Evolutionary conservation across 2,329 filamentous ascomycete genomes (phyloP).

Genomic region (Diaporthe longicolla): DNA sequence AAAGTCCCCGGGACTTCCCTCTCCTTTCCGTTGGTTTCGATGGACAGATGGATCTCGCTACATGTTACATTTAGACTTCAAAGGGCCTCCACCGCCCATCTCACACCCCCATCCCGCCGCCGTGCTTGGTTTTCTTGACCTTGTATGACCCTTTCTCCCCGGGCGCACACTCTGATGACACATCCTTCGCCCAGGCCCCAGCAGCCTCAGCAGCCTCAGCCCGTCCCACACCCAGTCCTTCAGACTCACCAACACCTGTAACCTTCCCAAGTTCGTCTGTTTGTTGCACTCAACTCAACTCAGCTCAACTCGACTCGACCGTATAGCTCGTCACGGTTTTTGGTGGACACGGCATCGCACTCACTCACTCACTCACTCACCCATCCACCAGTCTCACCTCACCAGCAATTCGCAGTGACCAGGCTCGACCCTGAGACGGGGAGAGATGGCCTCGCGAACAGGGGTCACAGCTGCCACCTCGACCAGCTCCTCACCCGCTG

Average conservation of each 20-base stretch:
- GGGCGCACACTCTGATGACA: neutral
- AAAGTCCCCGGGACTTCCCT: neutral
- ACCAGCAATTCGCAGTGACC: neutral
- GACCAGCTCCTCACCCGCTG: constrained; percentile 31
- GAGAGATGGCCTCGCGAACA: constrained; percentile 29
- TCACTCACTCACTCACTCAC: neutral
- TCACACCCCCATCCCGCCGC: neutral
- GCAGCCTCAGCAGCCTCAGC: neutral
- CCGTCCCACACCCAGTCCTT: neutral
- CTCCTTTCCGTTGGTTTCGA: constrained; percentile 12
- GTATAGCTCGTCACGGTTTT: neutral
- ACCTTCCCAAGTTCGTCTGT: constrained; percentile 12
- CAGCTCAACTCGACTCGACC: neutral
- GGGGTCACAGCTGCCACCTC: constrained; percentile 25
- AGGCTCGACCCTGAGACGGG: constrained; percentile 21
- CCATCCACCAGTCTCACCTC: neutral
- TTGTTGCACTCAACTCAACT: neutral
- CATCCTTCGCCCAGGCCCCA: neutral
- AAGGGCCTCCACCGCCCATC: constrained; percentile 20
- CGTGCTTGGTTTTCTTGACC: neutral
- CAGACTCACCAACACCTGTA: neutral
- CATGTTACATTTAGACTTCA: constrained; percentile 28
- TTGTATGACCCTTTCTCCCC: constrained; percentile 2
- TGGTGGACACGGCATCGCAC: neutral
- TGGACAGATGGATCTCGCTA: constrained; percentile 26